Percentiles rank a stretch among this genome's conserved stretches.
Conservation (phyloP, 1,139 yeast species). For the Taphrina pruni region DNA sequence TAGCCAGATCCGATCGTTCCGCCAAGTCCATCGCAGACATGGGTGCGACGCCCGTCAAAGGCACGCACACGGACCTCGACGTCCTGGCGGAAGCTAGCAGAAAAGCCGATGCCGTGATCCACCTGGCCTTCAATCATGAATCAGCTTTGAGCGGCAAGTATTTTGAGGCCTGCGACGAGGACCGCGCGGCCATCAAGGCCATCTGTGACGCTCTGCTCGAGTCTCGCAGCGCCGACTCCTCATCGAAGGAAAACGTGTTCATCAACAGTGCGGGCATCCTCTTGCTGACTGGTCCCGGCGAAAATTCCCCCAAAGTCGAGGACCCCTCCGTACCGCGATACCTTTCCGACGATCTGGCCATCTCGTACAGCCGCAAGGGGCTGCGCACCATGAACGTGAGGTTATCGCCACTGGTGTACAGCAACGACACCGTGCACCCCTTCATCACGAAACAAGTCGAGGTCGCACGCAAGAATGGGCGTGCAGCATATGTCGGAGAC, state of each 20-base stretch:
- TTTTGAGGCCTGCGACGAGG: slow-evolving; percentile 2
- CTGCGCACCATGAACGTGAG: slow-evolving; percentile 5
- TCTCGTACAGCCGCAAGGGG: not conserved
- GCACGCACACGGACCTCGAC: slow-evolving; percentile 9
- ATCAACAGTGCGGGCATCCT: slow-evolving; percentile 8
- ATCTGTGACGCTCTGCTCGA: slow-evolving; percentile 7
- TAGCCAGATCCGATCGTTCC: slow-evolving; percentile 27
- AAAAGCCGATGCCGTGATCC: slow-evolving; percentile 10
- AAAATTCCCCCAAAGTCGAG: not conserved
- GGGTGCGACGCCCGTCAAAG: slow-evolving; percentile 40
- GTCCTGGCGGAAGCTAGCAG: not conserved
- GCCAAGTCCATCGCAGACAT: slow-evolving; percentile 11
- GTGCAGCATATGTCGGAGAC: slow-evolving; percentile 1
- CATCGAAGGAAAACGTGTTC: not conserved
- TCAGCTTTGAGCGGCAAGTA: not conserved
- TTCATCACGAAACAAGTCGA: slow-evolving; percentile 8
- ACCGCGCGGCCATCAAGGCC: slow-evolving; percentile 6
- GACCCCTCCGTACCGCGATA: not conserved
- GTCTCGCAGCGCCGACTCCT: not conserved
- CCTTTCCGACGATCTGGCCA: slow-evolving; percentile 1
- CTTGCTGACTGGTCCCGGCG: not conserved
- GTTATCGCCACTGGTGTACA: slow-evolving; percentile 2
- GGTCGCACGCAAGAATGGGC: slow-evolving; percentile 9
- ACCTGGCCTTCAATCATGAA: slow-evolving; percentile 18
- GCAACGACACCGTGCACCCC: not conserved